These are phyloP conservation scores for Pseudogymnoascus sp. DNA, from an alignment of 2,329 filamentous ascomycete genomes.

Conservation along the genomic window DNA sequence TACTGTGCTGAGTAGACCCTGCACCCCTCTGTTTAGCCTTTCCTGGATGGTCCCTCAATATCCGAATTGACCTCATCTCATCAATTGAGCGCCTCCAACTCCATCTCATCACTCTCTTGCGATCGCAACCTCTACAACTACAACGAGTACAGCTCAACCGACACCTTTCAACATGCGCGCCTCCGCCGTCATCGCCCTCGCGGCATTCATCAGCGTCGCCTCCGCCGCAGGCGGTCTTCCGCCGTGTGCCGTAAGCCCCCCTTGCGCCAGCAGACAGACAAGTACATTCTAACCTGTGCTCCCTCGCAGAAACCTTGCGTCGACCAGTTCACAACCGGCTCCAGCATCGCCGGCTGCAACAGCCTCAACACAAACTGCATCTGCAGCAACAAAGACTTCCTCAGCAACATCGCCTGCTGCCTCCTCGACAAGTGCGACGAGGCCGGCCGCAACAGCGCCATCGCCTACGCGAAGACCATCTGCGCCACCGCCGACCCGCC, in stretches of 20 bases:
- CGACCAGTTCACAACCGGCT: constrained; percentile 29
- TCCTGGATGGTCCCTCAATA: neutral
- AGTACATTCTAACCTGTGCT: neutral
- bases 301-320: constrained; percentile 26
- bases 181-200: constrained; percentile 35
- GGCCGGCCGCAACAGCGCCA: constrained; percentile 30
- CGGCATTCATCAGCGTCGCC: constrained; percentile 37
- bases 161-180: constrained; percentile 12
- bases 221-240: constrained; percentile 32
- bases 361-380: constrained; percentile 39
- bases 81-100: constrained; percentile 1
- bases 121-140: constrained; percentile 12
- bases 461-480: constrained; percentile 27
- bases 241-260: constrained; percentile 45
- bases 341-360: constrained; percentile 31
- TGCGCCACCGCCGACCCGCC: constrained; percentile 25
- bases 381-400: constrained; percentile 37
- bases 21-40: constrained; percentile 1
- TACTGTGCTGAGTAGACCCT: constrained; percentile 6
- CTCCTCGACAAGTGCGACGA: constrained; percentile 34
- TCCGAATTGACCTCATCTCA: neutral
- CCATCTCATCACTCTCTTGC: constrained; percentile 1
- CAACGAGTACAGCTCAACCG: constrained; percentile 5
- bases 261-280: neutral
- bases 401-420: constrained; percentile 41